Base-by-base conservation (phyloP, 371 early-diverging fungal genomes). In the Batrachochytrium dendrobatidis region DNA sequence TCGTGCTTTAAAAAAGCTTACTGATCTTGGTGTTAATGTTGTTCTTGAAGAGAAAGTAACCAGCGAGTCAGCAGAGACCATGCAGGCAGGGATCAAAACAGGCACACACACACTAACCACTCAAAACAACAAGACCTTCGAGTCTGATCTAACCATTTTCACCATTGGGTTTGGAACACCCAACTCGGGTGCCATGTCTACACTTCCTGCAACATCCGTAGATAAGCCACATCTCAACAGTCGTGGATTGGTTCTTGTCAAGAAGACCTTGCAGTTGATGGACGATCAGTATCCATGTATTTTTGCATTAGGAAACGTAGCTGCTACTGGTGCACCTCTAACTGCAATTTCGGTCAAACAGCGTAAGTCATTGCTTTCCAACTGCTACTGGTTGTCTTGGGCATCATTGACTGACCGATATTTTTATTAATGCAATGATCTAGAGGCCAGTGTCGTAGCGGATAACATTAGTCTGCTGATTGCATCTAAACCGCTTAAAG, bases 221-320 rank as follows among this genome's bases (percentile, higher is more conserved):
- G 49, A 18, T 29, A 18, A 18, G 8, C n/a, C 49, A 18, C 49
- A 25, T 22, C 64, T 85, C 49, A 68, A 82, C 54, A 52, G 67
- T 31, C 61, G 73, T 3, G 79, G 66, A 20, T 71, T 75, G 1
- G 75, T 87, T 46, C 72, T 68, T 24, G 78, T 83, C 8, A 76
- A 77, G 45, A 70, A 76, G 3, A 83, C 85, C 0, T 67, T 87
- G 62, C 89, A 89, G 66, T 74, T 89, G 39, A 69, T 66, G 2
- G 87, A 86, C 54, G 71, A 65, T 5, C 49, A 56, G 1, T 84
- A 74, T 56, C 82, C 86, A 12, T 71, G 87, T 59, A 78, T 89
- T 33, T 86, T 79, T 60, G 82, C 84, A 6, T 74, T 74, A 1
- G 88, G 89, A 34, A 85, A 85, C 68, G 84, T 82, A 0, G 63